Conservation (phyloP, 2,329 filamentous ascomycete species). For the Epichloe festucae region DNA sequence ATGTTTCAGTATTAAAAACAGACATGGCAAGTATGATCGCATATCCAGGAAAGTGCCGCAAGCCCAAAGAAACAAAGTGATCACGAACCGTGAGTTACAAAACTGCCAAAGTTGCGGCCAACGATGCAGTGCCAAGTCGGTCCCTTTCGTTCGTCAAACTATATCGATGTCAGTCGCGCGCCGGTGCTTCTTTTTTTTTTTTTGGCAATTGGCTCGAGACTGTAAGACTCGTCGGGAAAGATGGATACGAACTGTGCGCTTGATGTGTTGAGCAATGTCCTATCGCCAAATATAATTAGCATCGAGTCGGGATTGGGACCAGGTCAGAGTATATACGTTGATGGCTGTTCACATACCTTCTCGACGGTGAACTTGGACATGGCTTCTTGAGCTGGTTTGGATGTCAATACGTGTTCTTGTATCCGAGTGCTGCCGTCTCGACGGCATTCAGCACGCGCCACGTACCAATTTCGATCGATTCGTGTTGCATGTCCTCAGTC, state of each 20-base stretch:
- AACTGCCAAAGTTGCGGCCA: constrained; percentile 96
- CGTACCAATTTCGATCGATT: constrained; percentile 91
- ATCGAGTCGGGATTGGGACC: not conserved
- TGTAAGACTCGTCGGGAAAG: not conserved
- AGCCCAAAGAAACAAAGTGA: not conserved
- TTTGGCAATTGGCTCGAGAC: not conserved
- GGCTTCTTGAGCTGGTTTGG: constrained; percentile 41
- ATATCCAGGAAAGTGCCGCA: no score
- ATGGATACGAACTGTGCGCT: constrained; percentile 58
- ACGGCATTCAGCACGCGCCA: not conserved
- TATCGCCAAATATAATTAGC: constrained; percentile 25
- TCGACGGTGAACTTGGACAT: constrained; percentile 51
- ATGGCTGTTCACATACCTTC: constrained; percentile 30
- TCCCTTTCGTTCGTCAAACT: constrained; percentile 96
- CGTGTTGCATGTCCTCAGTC: constrained; percentile 95
- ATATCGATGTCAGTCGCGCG: constrained; percentile 3
- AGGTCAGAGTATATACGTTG: not conserved
- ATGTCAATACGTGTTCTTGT: not conserved
- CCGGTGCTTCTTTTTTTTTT: no score
- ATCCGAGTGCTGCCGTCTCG: not conserved
- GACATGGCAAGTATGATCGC: not conserved
- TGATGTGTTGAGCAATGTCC: constrained; percentile 95
- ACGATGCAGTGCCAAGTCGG: constrained; percentile 99
- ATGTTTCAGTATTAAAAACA: not conserved
- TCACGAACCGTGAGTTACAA: constrained; percentile 82